Evolutionary conservation across 2,329 filamentous ascomycete species (phyloP).

Genomic region (Monosporascus sp.): DNA sequence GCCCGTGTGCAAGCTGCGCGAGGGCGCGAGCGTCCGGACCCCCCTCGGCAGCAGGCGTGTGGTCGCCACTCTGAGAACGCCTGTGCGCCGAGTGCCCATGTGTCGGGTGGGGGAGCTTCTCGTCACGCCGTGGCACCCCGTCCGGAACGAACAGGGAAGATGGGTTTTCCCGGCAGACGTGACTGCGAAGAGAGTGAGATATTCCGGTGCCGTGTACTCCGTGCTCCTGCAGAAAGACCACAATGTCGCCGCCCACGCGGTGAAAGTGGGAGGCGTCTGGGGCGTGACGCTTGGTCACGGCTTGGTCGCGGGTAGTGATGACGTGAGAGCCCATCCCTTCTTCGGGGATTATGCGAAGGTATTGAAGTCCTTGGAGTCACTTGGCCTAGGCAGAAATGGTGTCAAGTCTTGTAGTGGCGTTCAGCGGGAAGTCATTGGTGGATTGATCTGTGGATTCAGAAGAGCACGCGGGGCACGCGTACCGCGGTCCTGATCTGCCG

Average conservation of each 20-base stretch:
- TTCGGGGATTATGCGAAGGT: constrained; percentile 47
- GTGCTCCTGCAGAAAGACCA: constrained; percentile 45
- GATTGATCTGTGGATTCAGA: too few species aligned
- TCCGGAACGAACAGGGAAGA: constrained; percentile 31
- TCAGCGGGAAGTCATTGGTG: too few species aligned
- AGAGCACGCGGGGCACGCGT: too few species aligned
- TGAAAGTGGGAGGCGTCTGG: constrained; percentile 42
- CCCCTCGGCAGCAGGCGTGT: constrained; percentile 45
- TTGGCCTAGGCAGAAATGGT: too few species aligned
- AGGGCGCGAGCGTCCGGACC: constrained; percentile 45
- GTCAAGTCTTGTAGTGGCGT: too few species aligned
- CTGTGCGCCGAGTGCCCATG: constrained; percentile 34
- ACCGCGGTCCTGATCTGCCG: too few species aligned
- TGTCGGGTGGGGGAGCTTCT: constrained; percentile 41
- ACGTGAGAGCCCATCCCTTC: constrained; percentile 47
- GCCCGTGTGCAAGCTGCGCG: constrained; percentile 37
- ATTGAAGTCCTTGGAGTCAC: constrained; percentile 12
- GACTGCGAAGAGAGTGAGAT: constrained; percentile 28
- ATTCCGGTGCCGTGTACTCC: constrained; percentile 52
- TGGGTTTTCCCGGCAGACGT: constrained; percentile 45
- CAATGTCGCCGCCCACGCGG: constrained; percentile 42
- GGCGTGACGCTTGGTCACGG: constrained; percentile 58
- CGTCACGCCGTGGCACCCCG: constrained; percentile 57
- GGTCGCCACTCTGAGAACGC: constrained; percentile 45
- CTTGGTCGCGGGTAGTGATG: constrained; percentile 29